Percentiles rank a stretch among this genome's conserved stretches.
Conservation (phyloP, 176 grass and related monocot species). For the Thalia dealbata region DNA sequence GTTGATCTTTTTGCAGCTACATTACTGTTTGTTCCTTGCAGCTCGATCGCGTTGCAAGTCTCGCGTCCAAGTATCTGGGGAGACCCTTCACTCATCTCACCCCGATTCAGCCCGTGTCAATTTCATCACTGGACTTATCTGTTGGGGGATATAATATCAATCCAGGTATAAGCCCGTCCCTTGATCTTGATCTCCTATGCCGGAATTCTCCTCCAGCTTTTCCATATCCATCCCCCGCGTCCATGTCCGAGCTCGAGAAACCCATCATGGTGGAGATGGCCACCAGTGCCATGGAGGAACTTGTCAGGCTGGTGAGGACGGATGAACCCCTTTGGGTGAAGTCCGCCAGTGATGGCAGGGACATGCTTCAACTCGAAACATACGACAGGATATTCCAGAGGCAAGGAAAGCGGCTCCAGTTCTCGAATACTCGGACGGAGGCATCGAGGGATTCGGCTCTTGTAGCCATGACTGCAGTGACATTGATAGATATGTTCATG, state of each 20-base stretch:
- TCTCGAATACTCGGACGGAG: slow-evolving; percentile 45
- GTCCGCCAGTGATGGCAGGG: slow-evolving; percentile 23
- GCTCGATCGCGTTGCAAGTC: slow-evolving; percentile 59
- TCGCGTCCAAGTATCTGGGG: slow-evolving; percentile 79
- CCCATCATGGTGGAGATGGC: slow-evolving; percentile 56
- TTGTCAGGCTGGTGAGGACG: slow-evolving; percentile 61
- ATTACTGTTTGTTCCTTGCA: slow-evolving; percentile 13
- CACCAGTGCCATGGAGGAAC: slow-evolving; percentile 55
- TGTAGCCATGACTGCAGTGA: slow-evolving; percentile 47
- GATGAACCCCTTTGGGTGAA: slow-evolving; percentile 62
- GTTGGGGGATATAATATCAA: slow-evolving; percentile 24
- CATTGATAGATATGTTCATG: slow-evolving; percentile 79
- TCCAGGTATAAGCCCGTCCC: slow-evolving; percentile 27
- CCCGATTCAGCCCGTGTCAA: slow-evolving; percentile 26
- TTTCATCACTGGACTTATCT: slow-evolving; percentile 53
- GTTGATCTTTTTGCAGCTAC: background rate
- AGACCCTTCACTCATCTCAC: slow-evolving; percentile 68
- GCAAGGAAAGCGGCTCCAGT: slow-evolving; percentile 36
- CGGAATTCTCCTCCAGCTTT: slow-evolving; percentile 49
- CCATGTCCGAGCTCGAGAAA: slow-evolving; percentile 55
- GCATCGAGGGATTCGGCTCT: slow-evolving; percentile 51
- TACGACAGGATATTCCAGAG: slow-evolving; percentile 61
- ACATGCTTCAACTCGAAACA: slow-evolving; percentile 38
- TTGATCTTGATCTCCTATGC: slow-evolving; percentile 69
- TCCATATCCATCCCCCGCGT: slow-evolving; percentile 15